Percentiles rank a stretch among this genome's conserved stretches.
These are phyloP conservation scores for Aspergillus sp. DNA, from an alignment of 2,329 filamentous ascomycete species.

Conservation along the genomic window DNA sequence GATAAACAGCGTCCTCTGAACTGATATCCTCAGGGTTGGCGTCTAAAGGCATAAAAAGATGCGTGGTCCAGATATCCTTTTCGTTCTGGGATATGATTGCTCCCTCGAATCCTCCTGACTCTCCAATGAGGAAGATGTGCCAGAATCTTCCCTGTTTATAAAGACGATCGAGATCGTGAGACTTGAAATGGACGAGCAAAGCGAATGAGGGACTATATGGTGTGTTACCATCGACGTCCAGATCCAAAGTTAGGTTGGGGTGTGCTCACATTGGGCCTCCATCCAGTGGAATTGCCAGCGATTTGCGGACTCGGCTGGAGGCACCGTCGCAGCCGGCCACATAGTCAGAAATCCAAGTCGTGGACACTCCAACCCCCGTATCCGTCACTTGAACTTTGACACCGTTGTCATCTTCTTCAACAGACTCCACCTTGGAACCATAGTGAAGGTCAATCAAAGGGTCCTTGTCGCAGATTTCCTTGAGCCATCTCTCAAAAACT, in stretches of 20 bases:
- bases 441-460: slow-evolving; percentile 27
- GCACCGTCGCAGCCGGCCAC: slow-evolving; percentile 10
- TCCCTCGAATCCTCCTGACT: neutral
- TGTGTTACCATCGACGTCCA: too few relatives aligned
- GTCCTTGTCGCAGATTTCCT: slow-evolving; percentile 14
- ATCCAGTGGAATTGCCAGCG: slow-evolving; percentile 1
- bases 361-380: neutral
- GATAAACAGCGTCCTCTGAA: slow-evolving; percentile 23
- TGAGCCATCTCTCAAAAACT: slow-evolving; percentile 37
- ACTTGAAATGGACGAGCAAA: slow-evolving; percentile 33
- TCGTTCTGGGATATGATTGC: slow-evolving; percentile 30
- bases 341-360: slow-evolving; percentile 4
- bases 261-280: slow-evolving; percentile 10
- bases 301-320: slow-evolving; percentile 8
- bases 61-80: slow-evolving; percentile 34
- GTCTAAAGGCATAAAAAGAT: slow-evolving; percentile 18
- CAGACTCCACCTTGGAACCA: slow-evolving; percentile 27
- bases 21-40: slow-evolving; percentile 14
- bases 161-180: slow-evolving; percentile 24
- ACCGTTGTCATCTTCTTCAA: too few relatives aligned
- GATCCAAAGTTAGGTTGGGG: too few relatives aligned
- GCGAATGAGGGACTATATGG: neutral
- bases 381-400: too few relatives aligned
- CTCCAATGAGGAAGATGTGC: slow-evolving; percentile 32
- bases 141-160: slow-evolving; percentile 31